These are phyloP conservation scores for Penicillium cinerascens DNA, from an alignment of 495 filamentous ascomycete genomes.

Conservation along the genomic window DNA sequence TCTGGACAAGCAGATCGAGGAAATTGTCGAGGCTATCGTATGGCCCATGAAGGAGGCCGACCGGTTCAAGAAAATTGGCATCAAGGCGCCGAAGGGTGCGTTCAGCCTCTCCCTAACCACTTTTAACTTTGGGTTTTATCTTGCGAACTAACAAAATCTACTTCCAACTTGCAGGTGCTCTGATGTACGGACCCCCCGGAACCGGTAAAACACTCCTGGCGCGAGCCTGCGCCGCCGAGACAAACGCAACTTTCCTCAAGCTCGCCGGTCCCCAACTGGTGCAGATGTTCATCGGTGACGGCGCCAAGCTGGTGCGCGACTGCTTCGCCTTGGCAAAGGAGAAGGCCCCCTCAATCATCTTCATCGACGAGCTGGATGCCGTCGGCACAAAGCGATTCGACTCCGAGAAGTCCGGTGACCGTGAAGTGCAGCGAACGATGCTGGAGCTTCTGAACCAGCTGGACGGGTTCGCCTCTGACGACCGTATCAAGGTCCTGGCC, in stretches of 20 bases:
- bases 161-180: constrained; percentile 59
- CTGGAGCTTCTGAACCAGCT: constrained; percentile 98
- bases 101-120: not conserved
- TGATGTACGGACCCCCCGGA: constrained; percentile 98
- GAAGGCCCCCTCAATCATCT: constrained; percentile 98
- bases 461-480: constrained; percentile 97
- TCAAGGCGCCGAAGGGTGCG: constrained; percentile 98
- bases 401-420: constrained; percentile 95
- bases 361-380: constrained; percentile 98
- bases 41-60: constrained; percentile 99
- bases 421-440: constrained; percentile 99
- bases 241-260: constrained; percentile 98
- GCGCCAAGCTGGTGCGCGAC: constrained; percentile 95
- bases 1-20: constrained; percentile 98
- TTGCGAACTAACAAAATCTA: constrained; percentile 14
- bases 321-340: constrained; percentile 97
- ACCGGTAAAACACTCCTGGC: constrained; percentile 96
- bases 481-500: constrained; percentile 97
- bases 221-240: constrained; percentile 95
- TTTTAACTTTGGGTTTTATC: not conserved
- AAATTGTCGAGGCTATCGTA: constrained; percentile 98
- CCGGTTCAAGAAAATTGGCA: constrained; percentile 98
- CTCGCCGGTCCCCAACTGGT: constrained; percentile 98
- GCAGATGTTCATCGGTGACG: constrained; percentile 99
- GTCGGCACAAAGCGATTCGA: constrained; percentile 99